phyloP scores from a whole-genome alignment of 2,329 filamentous ascomycete species.

The Fusarium algeriense region DNA sequence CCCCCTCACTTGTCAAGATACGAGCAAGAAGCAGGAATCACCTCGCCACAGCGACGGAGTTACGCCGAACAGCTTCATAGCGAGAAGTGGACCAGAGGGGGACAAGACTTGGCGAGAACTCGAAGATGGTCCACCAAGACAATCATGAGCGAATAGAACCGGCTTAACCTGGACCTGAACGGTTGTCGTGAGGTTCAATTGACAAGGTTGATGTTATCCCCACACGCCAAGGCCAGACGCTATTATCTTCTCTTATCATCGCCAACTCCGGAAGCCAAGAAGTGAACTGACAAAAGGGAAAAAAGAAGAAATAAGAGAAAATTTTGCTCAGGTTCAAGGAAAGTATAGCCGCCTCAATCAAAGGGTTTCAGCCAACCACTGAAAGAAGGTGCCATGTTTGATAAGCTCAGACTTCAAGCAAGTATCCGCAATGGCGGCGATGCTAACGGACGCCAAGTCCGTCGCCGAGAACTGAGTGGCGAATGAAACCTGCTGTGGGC shows the following conservation, averaged over 20 bases:
- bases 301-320: neutral
- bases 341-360: conserved; percentile 21
- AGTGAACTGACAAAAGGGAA: neutral
- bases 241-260: conserved; percentile 10
- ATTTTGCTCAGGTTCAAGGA: conserved; percentile 9
- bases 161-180: conserved; percentile 2
- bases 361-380: conserved; percentile 15
- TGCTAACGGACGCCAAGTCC: conserved; percentile 31
- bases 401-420: conserved; percentile 25
- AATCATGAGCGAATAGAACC: conserved; percentile 15
- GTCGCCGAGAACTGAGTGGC: conserved; percentile 30
- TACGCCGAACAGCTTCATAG: conserved; percentile 22
- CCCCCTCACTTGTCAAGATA: neutral
- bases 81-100: conserved; percentile 8
- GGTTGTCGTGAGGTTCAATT: conserved; percentile 11
- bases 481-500: conserved; percentile 19
- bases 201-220: conserved; percentile 28
- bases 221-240: conserved; percentile 1
- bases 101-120: conserved; percentile 9
- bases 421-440: conserved; percentile 20
- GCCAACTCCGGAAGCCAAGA: conserved; percentile 23
- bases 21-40: conserved; percentile 4
- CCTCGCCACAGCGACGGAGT: conserved; percentile 32
- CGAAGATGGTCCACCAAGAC: conserved; percentile 1
- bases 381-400: conserved; percentile 21